phyloP scores from a whole-genome alignment of 2,329 filamentous ascomycete species.

The Fusarium burgessii region DNA sequence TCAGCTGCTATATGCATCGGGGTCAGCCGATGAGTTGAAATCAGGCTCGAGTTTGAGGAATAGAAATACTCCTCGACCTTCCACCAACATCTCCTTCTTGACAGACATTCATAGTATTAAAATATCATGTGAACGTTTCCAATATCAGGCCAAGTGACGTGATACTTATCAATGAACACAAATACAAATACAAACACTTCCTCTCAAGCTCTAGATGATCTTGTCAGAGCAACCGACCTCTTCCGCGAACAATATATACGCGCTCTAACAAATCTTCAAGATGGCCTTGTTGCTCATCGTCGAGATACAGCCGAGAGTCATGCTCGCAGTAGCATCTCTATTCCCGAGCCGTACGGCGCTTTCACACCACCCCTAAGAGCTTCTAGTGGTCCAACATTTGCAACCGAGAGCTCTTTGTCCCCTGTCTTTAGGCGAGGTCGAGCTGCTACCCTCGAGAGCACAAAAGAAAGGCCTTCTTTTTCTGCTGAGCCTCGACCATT shows the following conservation, averaged over 20 bases:
- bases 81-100: neutral
- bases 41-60: conserved; percentile 18
- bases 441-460: conserved; percentile 49
- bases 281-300: conserved; percentile 39
- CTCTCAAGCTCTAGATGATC: conserved; percentile 50
- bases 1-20: conserved; percentile 45
- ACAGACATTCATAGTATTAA: neutral
- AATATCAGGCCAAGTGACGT: conserved; percentile 24
- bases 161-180: conserved; percentile 32
- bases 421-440: conserved; percentile 39
- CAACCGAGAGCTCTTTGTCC: conserved; percentile 29
- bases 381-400: conserved; percentile 36
- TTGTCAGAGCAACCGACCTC: conserved; percentile 50
- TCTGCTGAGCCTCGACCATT: conserved; percentile 41
- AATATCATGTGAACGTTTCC: conserved; percentile 15
- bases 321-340: conserved; percentile 5
- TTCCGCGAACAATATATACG: conserved; percentile 53
- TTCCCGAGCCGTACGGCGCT: conserved; percentile 8
- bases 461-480: conserved; percentile 41
- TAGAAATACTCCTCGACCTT: conserved; percentile 35
- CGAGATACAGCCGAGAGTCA: conserved; percentile 40
- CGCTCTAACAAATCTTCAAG: conserved; percentile 47
- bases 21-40: conserved; percentile 31
- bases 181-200: conserved; percentile 9
- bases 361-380: conserved; percentile 49